A percentile compares a stretch with the other conserved stretches of the same genome.
Evolutionary conservation across 1,284 basidiomycete species (phyloP).

Genomic region (Austroboletus novae-zelandiae): DNA sequence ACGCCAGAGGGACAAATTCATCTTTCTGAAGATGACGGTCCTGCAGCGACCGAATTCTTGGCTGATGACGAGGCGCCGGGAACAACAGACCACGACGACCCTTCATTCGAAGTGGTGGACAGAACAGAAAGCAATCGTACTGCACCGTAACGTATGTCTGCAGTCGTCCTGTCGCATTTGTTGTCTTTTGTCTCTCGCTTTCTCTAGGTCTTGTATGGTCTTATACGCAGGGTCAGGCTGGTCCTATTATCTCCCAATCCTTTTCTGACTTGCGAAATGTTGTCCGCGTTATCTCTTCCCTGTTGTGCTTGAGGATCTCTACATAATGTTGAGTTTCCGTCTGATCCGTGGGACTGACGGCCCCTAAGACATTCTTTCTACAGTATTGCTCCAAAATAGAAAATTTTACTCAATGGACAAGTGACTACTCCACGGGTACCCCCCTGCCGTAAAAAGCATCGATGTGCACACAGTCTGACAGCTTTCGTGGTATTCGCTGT

Average conservation of each 20-base stretch:
- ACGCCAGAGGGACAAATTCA: constrained; percentile 58
- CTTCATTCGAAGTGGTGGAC: constrained; percentile 9
- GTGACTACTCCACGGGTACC: background rate
- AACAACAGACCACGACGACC: constrained; percentile 31
- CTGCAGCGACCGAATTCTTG: constrained; percentile 62
- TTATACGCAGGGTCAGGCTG: background rate
- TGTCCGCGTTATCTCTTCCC: background rate
- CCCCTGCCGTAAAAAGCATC: no score
- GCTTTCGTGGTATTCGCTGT: background rate
- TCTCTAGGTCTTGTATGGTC: background rate
- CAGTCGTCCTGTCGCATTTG: background rate
- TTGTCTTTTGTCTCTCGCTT: background rate
- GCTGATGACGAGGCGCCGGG: constrained; percentile 50
- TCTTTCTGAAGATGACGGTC: constrained; percentile 70
- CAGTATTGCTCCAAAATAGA: no score
- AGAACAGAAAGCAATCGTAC: background rate
- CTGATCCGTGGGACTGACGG: no score
- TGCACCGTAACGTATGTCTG: constrained; percentile 8
- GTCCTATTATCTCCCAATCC: background rate
- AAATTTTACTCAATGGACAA: background rate
- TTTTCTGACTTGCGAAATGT: constrained; percentile 3
- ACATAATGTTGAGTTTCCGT: no score
- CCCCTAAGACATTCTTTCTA: no score
- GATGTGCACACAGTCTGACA: background rate
- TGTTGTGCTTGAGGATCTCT: no score